phyloP scores from a whole-genome alignment of 352 stramenopile genomes.

The Globisporangium splendens region DNA sequence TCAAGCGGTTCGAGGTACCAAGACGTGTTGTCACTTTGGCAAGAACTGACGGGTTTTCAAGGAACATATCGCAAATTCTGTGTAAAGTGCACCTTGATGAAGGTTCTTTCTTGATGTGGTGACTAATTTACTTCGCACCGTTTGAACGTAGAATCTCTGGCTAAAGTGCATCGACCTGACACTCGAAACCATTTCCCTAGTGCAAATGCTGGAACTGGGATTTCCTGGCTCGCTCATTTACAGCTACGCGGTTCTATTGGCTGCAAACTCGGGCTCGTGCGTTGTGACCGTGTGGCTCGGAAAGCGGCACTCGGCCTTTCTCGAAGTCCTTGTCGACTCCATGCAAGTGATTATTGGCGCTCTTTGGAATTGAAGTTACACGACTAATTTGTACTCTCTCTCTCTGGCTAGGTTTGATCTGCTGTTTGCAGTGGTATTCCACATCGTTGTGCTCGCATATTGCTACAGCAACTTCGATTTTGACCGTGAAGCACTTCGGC shows the following conservation, averaged over 20 bases:
- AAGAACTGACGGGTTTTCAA: conserved; percentile 23
- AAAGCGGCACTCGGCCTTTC: conserved; percentile 17
- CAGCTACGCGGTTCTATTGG: conserved; percentile 19
- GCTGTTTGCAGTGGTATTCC: conserved; percentile 23
- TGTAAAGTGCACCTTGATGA: conserved; percentile 11
- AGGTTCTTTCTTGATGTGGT: too few species aligned
- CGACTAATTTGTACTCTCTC: neutral
- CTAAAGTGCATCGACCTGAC: conserved; percentile 30
- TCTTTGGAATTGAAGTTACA: too few species aligned
- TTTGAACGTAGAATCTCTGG: conserved; percentile 26
- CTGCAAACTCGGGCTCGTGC: conserved; percentile 22
- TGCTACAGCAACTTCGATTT: conserved; percentile 32
- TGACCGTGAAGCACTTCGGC: conserved; percentile 9
- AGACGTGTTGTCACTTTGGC: conserved; percentile 3
- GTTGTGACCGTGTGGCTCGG: conserved; percentile 17
- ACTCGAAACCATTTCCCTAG: conserved; percentile 25
- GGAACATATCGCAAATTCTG: conserved; percentile 32
- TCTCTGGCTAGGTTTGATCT: conserved; percentile 23
- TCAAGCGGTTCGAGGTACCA: neutral
- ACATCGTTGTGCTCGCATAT: conserved; percentile 24
- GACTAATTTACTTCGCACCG: neutral
- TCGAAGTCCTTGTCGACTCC: conserved; percentile 33
- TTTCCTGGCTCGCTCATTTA: conserved; percentile 20
- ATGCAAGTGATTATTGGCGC: conserved; percentile 7
- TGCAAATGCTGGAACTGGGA: conserved; percentile 23